Conservation (phyloP, 805 yeast species). For the Kuraishia ogatae region DNA sequence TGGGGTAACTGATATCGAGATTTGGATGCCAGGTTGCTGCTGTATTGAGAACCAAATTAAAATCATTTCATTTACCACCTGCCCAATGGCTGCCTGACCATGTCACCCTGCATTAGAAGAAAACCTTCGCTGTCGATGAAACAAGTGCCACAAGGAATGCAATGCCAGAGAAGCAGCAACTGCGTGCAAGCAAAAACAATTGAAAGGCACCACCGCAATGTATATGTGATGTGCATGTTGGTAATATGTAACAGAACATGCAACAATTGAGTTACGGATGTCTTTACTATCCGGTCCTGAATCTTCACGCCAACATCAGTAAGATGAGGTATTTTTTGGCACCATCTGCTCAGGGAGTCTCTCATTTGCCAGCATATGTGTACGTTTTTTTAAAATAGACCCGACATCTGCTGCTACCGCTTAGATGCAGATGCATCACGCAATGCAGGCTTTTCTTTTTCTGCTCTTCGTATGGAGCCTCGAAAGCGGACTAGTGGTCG, state of each 20-base stretch:
- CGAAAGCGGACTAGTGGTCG: background rate
- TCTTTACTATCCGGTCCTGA: background rate
- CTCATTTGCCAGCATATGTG: background rate
- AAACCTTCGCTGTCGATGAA: background rate
- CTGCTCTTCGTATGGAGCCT: background rate
- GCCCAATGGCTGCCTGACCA: background rate
- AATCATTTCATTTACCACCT: too few species aligned
- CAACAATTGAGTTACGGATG: background rate
- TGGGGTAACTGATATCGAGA: background rate
- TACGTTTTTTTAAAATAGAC: background rate
- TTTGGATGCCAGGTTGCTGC: too few species aligned
- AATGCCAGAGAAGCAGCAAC: background rate
- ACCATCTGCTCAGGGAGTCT: background rate
- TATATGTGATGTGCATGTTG: background rate
- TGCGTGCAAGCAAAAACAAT: background rate
- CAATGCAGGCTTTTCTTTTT: background rate
- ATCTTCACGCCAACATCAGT: background rate
- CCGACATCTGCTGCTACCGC: background rate
- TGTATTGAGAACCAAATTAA: too few species aligned
- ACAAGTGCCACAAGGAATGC: background rate
- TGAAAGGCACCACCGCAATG: background rate
- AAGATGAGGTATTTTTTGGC: background rate
- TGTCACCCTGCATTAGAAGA: background rate
- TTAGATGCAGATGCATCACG: background rate
- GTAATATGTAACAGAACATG: background rate